Evolutionary conservation across 768 basidiomycete genomes (phyloP).

Genomic region (Naganishia randhawae): DNA sequence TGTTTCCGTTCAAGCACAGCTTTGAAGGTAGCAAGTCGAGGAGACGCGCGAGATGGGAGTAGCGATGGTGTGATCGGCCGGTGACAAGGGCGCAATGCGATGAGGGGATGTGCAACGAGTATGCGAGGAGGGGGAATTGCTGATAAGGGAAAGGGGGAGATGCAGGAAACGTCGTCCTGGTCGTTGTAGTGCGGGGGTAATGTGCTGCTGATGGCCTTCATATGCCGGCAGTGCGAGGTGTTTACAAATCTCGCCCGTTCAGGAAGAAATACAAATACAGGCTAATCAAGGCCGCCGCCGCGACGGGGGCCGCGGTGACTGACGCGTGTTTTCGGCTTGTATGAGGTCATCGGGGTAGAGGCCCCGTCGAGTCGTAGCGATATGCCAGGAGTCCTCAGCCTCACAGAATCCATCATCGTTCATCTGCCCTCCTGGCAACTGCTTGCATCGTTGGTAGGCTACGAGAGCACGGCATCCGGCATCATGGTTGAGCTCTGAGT

Average conservation of each 20-base stretch:
- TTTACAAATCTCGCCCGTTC: conserved; percentile 4
- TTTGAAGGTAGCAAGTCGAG: not conserved
- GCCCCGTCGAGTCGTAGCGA: too few relatives aligned
- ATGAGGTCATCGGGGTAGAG: conserved; percentile 3
- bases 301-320: not conserved
- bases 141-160: not conserved
- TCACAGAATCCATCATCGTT: too few relatives aligned
- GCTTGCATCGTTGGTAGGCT: too few relatives aligned
- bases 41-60: not conserved
- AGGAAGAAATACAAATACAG: too few relatives aligned
- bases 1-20: conserved; percentile 14
- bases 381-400: too few relatives aligned
- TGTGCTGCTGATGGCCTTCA: not conserved
- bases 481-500: too few relatives aligned
- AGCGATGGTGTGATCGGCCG: not conserved
- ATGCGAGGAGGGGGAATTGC: not conserved
- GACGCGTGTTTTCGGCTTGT: not conserved
- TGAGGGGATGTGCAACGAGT: not conserved
- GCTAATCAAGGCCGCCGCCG: not conserved
- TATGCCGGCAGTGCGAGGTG: conserved; percentile 1
- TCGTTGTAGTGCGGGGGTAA: not conserved
- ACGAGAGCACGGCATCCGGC: too few relatives aligned
- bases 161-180: not conserved
- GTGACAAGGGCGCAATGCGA: too few relatives aligned
- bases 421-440: too few relatives aligned